Conservation (phyloP, 306 rosid genomes). For the Cyclanthera cordifolia region DNA sequence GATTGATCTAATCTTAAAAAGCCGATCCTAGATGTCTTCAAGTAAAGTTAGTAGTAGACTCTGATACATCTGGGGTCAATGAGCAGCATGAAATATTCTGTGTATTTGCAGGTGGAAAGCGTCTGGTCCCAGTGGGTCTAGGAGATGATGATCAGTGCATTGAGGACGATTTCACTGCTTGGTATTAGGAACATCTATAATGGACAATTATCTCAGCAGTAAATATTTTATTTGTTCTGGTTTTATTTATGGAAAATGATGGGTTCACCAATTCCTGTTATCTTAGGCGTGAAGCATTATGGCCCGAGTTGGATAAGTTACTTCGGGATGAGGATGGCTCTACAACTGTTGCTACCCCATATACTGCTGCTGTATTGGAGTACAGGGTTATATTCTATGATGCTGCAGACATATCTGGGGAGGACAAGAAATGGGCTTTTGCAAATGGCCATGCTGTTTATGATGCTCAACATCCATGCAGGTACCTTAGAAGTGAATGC, state of each 20-base stretch:
- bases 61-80: not conserved
- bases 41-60: not conserved
- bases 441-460: constrained; percentile 46
- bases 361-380: constrained; percentile 51
- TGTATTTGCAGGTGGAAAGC: constrained; percentile 66
- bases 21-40: not conserved
- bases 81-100: constrained; percentile 2
- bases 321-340: constrained; percentile 55
- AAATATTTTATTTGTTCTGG: not conserved
- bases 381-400: constrained; percentile 44
- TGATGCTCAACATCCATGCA: constrained; percentile 90
- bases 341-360: constrained; percentile 45
- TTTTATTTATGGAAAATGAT: not conserved
- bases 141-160: constrained; percentile 99
- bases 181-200: constrained; percentile 41
- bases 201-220: constrained; percentile 11
- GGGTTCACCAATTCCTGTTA: constrained; percentile 14
- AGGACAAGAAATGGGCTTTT: constrained; percentile 38
- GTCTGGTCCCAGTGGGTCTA: constrained; percentile 68
- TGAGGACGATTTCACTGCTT: constrained; percentile 92
- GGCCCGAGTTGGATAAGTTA: constrained; percentile 84
- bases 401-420: constrained; percentile 28
- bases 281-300: constrained; percentile 72
- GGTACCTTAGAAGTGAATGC: constrained; percentile 31
- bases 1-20: not conserved